Evolutionary conservation across 495 filamentous ascomycete species (phyloP), one percentile per base, ranked within the genome.

Genomic region (Parmelia sp.): DNA sequence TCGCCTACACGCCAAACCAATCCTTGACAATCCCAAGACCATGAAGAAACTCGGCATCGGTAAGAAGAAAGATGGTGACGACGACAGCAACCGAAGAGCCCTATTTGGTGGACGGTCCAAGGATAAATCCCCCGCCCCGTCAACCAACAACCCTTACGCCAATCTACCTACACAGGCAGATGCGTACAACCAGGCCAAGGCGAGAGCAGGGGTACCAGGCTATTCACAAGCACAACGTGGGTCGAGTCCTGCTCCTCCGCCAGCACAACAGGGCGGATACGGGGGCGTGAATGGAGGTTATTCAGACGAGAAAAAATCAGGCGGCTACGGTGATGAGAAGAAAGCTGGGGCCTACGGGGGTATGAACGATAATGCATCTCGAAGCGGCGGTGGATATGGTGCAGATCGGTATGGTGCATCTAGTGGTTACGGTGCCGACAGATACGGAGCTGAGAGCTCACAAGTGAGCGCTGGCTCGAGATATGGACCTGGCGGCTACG

Each of bases 401-500:
- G 81, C 84, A 47, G 85, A 88, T 39, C 80, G 77, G 60, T 88
- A 86, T 73, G 86, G 84, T 42, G 81, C 82, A 49, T 75, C 84
- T 33, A 80, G 81, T 4, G 86, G 86, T 55, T 90, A 90, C 69
- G 89, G 88, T 17, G 74, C 73, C 27, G 84, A 84, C 71, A 78
- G 84, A 71, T 91, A 86, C 65, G 82, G 83, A 55, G 76, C 70
- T 60, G 73, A 74, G 60, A 61, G 66, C 23, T 58, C 75, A 53
- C 25, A 65, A 61, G 64, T 74, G 57, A 14, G 35, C 51, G 53
- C 59, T 47, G 61, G 58, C 42, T 76, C 80, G 36, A 76, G 76
- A 62, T 79, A 83, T 63, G 83, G 88, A 42, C 75, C 82, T 59
- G 87, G 88, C 65, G 89, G 89, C 57, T 93, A 93, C 69, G 90